Conservation (phyloP, 768 basidiomycete genomes). For the Termitomyces sp. region DNA sequence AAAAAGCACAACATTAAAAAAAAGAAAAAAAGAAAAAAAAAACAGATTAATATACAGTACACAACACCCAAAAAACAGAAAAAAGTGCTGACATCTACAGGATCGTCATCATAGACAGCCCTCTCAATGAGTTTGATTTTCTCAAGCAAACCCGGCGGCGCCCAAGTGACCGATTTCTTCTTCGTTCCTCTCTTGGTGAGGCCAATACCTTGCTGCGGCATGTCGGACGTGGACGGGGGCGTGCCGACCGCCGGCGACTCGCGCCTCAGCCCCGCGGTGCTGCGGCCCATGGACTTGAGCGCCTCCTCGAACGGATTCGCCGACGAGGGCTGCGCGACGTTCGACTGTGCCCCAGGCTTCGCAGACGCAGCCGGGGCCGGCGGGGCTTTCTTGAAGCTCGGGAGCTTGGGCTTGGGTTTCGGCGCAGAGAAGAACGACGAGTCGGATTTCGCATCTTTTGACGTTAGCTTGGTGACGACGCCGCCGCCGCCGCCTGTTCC, state of each 20-base stretch:
- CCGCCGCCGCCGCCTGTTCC: slow-evolving; percentile 13
- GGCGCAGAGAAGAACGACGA: slow-evolving; percentile 87
- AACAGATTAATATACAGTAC: slow-evolving; percentile 50
- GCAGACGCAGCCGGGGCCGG: slow-evolving; percentile 17
- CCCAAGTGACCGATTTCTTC: slow-evolving; percentile 78
- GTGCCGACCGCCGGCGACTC: slow-evolving; percentile 59
- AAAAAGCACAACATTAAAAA: background rate
- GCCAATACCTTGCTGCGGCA: slow-evolving; percentile 23
- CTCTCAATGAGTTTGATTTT: slow-evolving; percentile 75
- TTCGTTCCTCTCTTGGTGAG: slow-evolving; percentile 45
- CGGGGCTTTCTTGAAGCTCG: slow-evolving; percentile 80
- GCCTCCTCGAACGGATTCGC: slow-evolving; percentile 81
- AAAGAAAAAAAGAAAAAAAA: slow-evolving; percentile 21
- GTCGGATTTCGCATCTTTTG: slow-evolving; percentile 80
- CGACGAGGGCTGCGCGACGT: slow-evolving; percentile 70
- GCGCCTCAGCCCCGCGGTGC: slow-evolving; percentile 31
- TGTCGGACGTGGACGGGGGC: slow-evolving; percentile 37
- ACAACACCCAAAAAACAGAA: slow-evolving; percentile 22
- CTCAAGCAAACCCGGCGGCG: slow-evolving; percentile 68
- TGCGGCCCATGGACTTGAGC: slow-evolving; percentile 68
- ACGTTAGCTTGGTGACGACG: slow-evolving; percentile 20
- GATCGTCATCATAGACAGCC: slow-evolving; percentile 87
- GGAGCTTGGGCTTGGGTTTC: slow-evolving; percentile 77
- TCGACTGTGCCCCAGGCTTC: slow-evolving; percentile 16
- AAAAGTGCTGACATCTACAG: slow-evolving; percentile 70